Evolutionary conservation across 805 yeast species (phyloP).

Genomic region (Ogataea degrootiae): DNA sequence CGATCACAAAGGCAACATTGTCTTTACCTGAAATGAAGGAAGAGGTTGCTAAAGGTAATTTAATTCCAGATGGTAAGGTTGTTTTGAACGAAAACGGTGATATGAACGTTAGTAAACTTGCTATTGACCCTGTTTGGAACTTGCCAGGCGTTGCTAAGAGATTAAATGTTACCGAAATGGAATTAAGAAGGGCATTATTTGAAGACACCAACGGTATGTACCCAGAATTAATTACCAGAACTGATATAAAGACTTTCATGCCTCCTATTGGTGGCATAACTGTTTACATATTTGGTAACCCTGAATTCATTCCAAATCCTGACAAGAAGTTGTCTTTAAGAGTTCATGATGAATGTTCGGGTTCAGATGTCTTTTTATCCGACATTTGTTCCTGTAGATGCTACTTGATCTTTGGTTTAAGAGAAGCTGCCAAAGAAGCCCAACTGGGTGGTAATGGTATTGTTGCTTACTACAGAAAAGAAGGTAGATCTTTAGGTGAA

Average conservation of each 20-base stretch:
- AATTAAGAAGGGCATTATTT: slow-evolving; percentile 55
- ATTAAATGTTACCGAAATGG: slow-evolving; percentile 50
- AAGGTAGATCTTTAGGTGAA: slow-evolving; percentile 67
- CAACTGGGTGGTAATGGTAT: slow-evolving; percentile 63
- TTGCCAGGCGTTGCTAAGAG: slow-evolving; percentile 66
- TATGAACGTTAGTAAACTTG: slow-evolving; percentile 56
- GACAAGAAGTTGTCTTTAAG: slow-evolving; percentile 50
- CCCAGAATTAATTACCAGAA: slow-evolving; percentile 64
- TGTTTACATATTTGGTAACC: slow-evolving; percentile 62
- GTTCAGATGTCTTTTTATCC: slow-evolving; percentile 64
- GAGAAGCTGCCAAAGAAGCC: slow-evolving; percentile 65
- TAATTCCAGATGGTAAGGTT: slow-evolving; percentile 55
- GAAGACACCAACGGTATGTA: slow-evolving; percentile 71
- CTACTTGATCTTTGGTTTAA: slow-evolving; percentile 59
- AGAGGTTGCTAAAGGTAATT: slow-evolving; percentile 47
- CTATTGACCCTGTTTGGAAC: slow-evolving; percentile 70
- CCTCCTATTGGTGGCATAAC: slow-evolving; percentile 71
- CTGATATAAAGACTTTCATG: slow-evolving; percentile 58
- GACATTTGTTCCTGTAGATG: slow-evolving; percentile 72
- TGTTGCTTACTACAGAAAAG: slow-evolving; percentile 63
- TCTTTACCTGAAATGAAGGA: slow-evolving; percentile 55
- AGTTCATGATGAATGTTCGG: slow-evolving; percentile 67
- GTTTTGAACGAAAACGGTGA: slow-evolving; percentile 59
- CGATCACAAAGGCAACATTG: slow-evolving; percentile 63
- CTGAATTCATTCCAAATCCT: slow-evolving; percentile 48